These are phyloP conservation scores for Mortierella polycephala DNA, from an alignment of 371 early-diverging fungal species.

Conservation along the genomic window DNA sequence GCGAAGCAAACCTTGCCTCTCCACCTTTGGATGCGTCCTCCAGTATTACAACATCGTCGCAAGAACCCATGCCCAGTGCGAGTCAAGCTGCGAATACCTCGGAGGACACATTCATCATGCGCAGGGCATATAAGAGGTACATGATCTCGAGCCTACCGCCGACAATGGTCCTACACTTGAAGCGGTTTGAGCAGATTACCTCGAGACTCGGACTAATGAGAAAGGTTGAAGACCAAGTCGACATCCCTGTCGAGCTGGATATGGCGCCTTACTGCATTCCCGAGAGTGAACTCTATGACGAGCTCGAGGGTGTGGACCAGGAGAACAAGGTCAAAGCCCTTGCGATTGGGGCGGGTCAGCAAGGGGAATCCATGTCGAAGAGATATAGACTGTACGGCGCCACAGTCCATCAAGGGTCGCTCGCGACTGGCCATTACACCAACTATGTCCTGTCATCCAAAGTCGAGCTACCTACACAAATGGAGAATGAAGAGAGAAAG, in stretches of 20 bases:
- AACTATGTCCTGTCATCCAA: constrained; percentile 63
- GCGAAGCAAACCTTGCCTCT: too few relatives aligned
- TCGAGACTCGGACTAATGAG: constrained; percentile 22
- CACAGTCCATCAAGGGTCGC: constrained; percentile 81
- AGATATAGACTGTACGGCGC: constrained; percentile 82
- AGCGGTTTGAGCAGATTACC: constrained; percentile 66
- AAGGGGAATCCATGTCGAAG: constrained; percentile 10
- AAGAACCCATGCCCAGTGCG: background rate
- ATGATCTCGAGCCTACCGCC: constrained; percentile 57
- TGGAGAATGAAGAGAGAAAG: background rate
- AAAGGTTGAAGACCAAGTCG: constrained; percentile 58
- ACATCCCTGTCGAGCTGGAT: constrained; percentile 61
- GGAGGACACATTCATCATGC: constrained; percentile 25
- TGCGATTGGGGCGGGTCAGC: constrained; percentile 11
- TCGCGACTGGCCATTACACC: constrained; percentile 83
- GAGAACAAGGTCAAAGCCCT: constrained; percentile 8
- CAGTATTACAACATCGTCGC: background rate
- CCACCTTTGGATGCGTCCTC: too few relatives aligned
- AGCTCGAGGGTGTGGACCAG: constrained; percentile 13
- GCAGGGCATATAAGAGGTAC: constrained; percentile 53
- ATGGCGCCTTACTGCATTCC: constrained; percentile 61
- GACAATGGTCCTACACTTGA: constrained; percentile 67
- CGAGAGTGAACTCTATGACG: constrained; percentile 47
- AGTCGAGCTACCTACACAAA: constrained; percentile 18
- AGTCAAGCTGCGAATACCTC: background rate